Percentiles rank a stretch among this genome's conserved stretches.
phyloP scores from a whole-genome alignment of 495 filamentous ascomycete species.

The Neurospora tetraspora region DNA sequence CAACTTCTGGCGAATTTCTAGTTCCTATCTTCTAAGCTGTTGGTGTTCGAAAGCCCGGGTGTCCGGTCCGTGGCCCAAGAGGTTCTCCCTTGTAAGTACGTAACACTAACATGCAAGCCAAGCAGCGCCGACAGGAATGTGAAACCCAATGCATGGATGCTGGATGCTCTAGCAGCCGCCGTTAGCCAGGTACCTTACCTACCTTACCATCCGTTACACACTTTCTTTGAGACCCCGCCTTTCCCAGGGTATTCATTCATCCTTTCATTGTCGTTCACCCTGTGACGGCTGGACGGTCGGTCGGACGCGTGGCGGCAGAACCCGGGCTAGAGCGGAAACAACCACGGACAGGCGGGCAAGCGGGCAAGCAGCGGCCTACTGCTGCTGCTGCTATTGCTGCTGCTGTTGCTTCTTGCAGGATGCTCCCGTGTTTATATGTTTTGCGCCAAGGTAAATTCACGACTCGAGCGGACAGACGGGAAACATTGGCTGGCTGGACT shows the following conservation, averaged over 20 bases:
- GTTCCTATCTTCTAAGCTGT: not conserved
- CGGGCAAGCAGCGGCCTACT: not conserved
- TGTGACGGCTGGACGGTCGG: not conserved
- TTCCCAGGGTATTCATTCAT: not conserved
- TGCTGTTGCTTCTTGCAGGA: not conserved
- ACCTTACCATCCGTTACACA: not conserved
- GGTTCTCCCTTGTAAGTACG: not conserved
- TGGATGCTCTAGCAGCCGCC: not conserved
- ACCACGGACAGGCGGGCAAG: not conserved
- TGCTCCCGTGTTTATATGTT: not conserved
- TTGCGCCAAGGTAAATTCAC: not conserved
- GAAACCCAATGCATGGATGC: not conserved
- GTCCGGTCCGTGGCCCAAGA: not conserved
- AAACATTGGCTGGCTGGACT: not conserved
- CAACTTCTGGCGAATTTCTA: not conserved
- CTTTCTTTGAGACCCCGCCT: not conserved
- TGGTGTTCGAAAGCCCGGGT: not conserved
- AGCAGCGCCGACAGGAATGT: not conserved
- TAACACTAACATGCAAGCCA: not conserved
- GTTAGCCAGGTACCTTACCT: not conserved
- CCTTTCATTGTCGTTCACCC: not conserved
- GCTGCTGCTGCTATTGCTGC: not conserved
- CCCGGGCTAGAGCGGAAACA: not conserved
- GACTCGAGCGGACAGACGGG: not conserved
- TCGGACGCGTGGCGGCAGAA: not conserved